Evolutionary conservation across 2,329 filamentous ascomycete species (phyloP).

Genomic region (Aspergillus sp.): DNA sequence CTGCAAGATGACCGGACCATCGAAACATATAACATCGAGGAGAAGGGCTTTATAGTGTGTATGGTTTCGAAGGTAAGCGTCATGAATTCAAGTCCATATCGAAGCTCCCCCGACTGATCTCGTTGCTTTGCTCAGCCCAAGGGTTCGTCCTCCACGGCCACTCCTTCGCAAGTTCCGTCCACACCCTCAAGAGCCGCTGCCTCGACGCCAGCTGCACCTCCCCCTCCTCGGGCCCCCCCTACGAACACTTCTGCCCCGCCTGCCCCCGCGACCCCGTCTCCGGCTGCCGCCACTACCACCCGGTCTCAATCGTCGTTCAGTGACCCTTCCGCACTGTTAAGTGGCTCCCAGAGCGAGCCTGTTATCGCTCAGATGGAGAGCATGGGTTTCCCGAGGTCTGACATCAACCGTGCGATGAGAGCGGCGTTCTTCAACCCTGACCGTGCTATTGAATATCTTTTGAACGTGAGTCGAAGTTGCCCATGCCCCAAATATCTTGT

Average conservation of each 20-base stretch:
- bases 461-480: conserved; percentile 63
- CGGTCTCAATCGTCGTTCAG: conserved; percentile 52
- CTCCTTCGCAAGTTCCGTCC: conserved; percentile 37
- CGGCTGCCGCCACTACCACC: conserved; percentile 40
- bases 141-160: conserved; percentile 47
- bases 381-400: conserved; percentile 88
- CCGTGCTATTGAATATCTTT: conserved; percentile 91
- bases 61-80: conserved; percentile 86
- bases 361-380: conserved; percentile 92
- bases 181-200: conserved; percentile 39
- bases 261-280: conserved; percentile 49
- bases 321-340: conserved; percentile 77
- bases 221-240: conserved; percentile 53
- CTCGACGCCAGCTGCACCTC: conserved; percentile 48
- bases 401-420: conserved; percentile 92
- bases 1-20: conserved; percentile 96
- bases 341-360: conserved; percentile 77
- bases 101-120: conserved; percentile 14
- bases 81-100: not conserved
- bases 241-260: conserved; percentile 41
- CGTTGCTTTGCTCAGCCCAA: conserved; percentile 63
- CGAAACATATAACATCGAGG: conserved; percentile 96
- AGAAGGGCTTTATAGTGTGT: conserved; percentile 99
- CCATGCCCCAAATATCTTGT: not conserved
- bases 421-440: conserved; percentile 97